Percentiles rank a stretch among this genome's conserved stretches.
phyloP scores from a whole-genome alignment of 164 flowering plant genomes.

The Kalanchoe fedtschenkoi region DNA sequence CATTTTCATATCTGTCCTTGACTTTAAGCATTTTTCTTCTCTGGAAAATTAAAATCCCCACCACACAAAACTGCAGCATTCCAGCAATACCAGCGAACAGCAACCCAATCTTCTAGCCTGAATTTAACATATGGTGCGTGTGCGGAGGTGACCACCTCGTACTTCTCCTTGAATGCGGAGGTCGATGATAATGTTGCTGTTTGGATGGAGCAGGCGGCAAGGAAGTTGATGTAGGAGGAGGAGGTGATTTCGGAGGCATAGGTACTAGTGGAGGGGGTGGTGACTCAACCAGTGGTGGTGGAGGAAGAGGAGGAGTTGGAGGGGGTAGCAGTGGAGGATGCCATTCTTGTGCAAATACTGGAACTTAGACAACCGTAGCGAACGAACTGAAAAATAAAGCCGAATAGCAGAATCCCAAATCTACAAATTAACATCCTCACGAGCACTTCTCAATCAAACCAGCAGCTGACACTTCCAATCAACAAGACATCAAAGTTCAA shows the following conservation, averaged over 20 bases:
- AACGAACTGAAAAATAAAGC: too few species aligned
- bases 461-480: too few species aligned
- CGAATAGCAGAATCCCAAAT: too few species aligned
- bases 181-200: neutral
- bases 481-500: too few species aligned
- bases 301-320: neutral
- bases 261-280: conserved; percentile 2
- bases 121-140: conserved; percentile 18
- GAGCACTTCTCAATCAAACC: too few species aligned
- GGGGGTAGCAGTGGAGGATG: too few species aligned
- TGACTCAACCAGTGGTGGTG: neutral
- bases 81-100: conserved; percentile 35
- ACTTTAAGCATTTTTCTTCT: conserved; percentile 36
- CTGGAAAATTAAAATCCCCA: conserved; percentile 34
- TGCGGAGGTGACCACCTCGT: neutral
- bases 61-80: conserved; percentile 36
- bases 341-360: neutral
- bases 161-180: neutral
- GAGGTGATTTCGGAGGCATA: neutral
- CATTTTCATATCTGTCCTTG: conserved; percentile 18
- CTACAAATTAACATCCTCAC: too few species aligned
- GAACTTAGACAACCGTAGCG: too few species aligned
- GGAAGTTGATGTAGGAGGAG: conserved; percentile 10
- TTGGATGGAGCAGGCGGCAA: neutral
- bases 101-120: conserved; percentile 45